Base-by-base conservation (phyloP, 352 stramenopile genomes). In the Elongisporangium prolatum region DNA sequence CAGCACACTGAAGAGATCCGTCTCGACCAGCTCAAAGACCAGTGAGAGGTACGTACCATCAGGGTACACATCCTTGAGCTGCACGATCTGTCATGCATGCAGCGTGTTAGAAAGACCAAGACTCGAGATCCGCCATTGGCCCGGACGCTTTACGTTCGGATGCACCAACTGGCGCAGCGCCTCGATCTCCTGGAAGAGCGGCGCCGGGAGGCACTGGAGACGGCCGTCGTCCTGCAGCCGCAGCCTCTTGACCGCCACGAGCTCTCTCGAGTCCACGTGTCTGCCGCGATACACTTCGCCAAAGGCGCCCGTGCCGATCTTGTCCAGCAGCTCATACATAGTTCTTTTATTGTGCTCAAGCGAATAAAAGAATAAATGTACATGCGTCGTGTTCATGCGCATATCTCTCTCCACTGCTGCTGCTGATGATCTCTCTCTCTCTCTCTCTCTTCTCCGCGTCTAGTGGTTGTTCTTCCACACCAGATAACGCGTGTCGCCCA, bases 401-500 rank as follows among this genome's bases (percentile, higher is more conserved):
- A 44, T 44, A 16, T 7, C 34, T 44, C 28, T 38, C 7, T 44
- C 28, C 9, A 7, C 17, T 13, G 8, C 34, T 13, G 17, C 3
- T 6, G 28, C 28, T 10, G 7, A 6, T 38, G 7, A 14, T 6
- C 28, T 17, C 34, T 16, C 34, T 44, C 34, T 44, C 34, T 44
- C 34, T 44, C 34, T 44, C 10, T 16, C 34, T 44, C 34, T 44
- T 17, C 11, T 4, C 3, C 5, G 5, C 9, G 5, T 49, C 68
- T 86, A 95, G 72, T 95, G 83, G 69, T 98, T 97, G 77, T 98
- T 95, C 77, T 98, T 98, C 89, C 89, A 98, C 56, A 98, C 94
- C 52, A 99, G 74, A 77, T 98, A 98, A 28, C 84, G 81, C 51
- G 80, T 97, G 77, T 98, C 94, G 22, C 89, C 95, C 60, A 99